Conservation (phyloP, 2,329 filamentous ascomycete species). For the Colletotrichum tofieldiae region DNA sequence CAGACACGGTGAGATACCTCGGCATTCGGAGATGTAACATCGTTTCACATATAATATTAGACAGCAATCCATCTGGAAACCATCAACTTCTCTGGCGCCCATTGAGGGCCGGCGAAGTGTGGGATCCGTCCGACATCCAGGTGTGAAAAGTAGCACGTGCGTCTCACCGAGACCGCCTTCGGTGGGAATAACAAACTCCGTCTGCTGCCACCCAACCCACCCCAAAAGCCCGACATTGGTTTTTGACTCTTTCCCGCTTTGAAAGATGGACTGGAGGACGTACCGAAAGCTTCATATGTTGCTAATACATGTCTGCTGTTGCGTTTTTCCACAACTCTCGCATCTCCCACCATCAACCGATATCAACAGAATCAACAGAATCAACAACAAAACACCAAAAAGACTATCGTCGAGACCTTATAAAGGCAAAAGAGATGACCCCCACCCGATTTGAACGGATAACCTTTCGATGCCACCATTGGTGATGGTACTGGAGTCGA, state of each 20-base stretch:
- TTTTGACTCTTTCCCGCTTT: not conserved
- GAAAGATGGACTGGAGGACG: not conserved
- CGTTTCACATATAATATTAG: too few species aligned
- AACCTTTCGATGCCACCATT: constrained; percentile 34
- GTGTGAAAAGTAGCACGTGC: not conserved
- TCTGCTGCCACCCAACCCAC: not conserved
- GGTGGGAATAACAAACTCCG: not conserved
- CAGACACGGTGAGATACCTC: too few species aligned
- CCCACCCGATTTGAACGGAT: constrained; percentile 43
- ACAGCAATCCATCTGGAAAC: too few species aligned
- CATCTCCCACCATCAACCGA: not conserved
- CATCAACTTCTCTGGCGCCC: too few species aligned
- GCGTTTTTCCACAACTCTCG: not conserved
- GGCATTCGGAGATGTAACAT: too few species aligned
- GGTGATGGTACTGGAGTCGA: constrained; percentile 30
- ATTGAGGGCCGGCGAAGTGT: not conserved
- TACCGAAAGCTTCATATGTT: not conserved
- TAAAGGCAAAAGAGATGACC: constrained; percentile 18
- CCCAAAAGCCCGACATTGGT: not conserved
- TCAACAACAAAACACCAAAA: not conserved
- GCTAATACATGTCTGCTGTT: not conserved
- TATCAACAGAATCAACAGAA: too few species aligned
- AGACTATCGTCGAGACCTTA: rapidly evolving
- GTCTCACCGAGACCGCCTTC: not conserved
- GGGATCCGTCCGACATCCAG: not conserved